A percentile compares a stretch with the other conserved stretches of the same genome.
Evolutionary conservation across 73 alveolate species (phyloP).

Genomic region (Paramecium sexaurelia): DNA sequence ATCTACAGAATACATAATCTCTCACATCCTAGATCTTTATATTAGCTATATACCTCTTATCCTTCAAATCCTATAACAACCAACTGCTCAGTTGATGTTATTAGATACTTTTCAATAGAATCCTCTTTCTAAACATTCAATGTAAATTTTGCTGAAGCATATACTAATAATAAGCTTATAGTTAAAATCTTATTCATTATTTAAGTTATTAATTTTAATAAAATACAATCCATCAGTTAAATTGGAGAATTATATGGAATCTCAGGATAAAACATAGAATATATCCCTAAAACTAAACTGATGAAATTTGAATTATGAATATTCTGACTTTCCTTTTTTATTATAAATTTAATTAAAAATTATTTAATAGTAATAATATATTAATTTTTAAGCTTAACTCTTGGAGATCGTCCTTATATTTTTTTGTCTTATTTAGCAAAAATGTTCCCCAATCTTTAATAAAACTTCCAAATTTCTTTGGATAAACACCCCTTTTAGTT

Average conservation of each 20-base stretch:
- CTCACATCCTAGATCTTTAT: neutral
- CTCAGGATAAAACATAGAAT: neutral
- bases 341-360: neutral
- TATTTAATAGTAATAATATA: neutral
- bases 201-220: neutral
- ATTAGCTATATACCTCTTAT: neutral
- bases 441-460: neutral
- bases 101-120: neutral
- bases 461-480: no score
- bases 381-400: neutral
- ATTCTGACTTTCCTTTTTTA: neutral
- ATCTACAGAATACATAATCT: constrained; percentile 6
- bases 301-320: neutral
- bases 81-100: neutral
- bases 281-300: neutral
- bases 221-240: neutral
- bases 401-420: no score
- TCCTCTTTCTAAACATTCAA: neutral
- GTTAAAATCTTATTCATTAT: neutral
- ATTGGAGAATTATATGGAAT: neutral
- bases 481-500: no score
- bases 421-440: neutral
- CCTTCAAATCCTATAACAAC: neutral
- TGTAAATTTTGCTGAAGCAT: neutral
- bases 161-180: neutral